phyloP scores from a whole-genome alignment of 176 grass and related monocot species.

The Zizania latifolia region DNA sequence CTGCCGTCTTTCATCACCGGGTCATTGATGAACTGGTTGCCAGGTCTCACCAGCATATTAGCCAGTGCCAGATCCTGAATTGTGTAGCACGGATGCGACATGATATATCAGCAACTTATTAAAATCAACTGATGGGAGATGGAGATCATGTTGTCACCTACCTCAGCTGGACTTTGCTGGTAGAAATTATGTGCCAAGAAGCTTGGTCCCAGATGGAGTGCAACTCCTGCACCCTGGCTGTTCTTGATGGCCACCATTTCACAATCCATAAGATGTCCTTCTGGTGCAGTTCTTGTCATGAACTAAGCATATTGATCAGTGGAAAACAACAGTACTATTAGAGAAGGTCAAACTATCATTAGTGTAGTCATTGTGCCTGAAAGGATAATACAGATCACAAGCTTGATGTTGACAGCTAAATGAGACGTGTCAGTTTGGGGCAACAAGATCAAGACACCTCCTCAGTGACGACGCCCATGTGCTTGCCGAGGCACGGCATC shows the following conservation, averaged over 20 bases:
- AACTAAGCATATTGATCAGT: background rate
- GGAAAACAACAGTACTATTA: background rate
- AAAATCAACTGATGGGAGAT: background rate
- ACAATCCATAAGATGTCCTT: constrained; percentile 34
- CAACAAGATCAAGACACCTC: constrained; percentile 18
- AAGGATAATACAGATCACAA: background rate
- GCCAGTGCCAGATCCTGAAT: constrained; percentile 38
- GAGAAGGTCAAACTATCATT: background rate
- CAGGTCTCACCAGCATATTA: constrained; percentile 32
- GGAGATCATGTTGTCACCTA: background rate
- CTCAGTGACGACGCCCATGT: constrained; percentile 8
- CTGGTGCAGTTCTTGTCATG: constrained; percentile 18
- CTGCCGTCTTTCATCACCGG: constrained; percentile 10
- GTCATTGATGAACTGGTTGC: constrained; percentile 24
- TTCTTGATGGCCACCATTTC: constrained; percentile 1
- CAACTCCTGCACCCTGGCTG: background rate
- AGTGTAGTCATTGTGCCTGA: background rate
- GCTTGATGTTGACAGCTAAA: background rate
- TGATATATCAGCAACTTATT: background rate
- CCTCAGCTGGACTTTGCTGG: constrained; percentile 31
- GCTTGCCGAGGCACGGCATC: constrained; percentile 36
- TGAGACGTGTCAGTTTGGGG: background rate
- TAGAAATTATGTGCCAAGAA: constrained; percentile 33
- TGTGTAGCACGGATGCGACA: background rate
- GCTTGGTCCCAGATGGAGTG: constrained; percentile 8